Percentiles rank a stretch among this genome's conserved stretches.
phyloP scores from a whole-genome alignment of 2,329 filamentous ascomycete species.

The Westerdykella ornata region DNA sequence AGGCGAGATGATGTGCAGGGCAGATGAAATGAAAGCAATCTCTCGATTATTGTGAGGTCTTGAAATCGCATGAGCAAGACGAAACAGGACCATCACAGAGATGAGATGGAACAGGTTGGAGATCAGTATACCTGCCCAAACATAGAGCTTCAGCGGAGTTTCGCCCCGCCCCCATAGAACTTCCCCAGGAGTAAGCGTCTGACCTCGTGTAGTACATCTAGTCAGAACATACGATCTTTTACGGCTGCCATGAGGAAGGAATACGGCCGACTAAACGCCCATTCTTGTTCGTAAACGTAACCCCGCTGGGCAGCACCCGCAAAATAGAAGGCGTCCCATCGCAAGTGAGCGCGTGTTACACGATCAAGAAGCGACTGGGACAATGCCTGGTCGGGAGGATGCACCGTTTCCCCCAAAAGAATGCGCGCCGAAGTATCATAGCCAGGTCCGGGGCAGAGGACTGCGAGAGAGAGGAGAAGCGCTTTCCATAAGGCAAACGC shows the following conservation, averaged over 20 bases:
- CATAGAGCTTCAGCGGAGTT: constrained; percentile 20
- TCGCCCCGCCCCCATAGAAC: constrained; percentile 13
- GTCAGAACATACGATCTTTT: constrained; percentile 1
- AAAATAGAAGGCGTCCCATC: constrained; percentile 81
- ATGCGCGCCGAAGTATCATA: constrained; percentile 74
- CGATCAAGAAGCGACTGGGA: constrained; percentile 18
- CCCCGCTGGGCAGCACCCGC: constrained; percentile 56
- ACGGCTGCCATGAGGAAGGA: constrained; percentile 39
- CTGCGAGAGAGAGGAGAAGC: constrained; percentile 57
- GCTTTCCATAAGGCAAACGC: constrained; percentile 61
- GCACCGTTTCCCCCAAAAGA: constrained; percentile 33
- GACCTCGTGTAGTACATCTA: neutral
- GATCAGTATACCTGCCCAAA: constrained; percentile 56
- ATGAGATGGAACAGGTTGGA: constrained; percentile 70
- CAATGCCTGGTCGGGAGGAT: constrained; percentile 15
- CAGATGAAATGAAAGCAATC: constrained; percentile 62
- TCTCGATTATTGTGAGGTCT: constrained; percentile 24
- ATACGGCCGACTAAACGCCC: constrained; percentile 66
- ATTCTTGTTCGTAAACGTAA: constrained; percentile 73
- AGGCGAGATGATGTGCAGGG: constrained; percentile 76
- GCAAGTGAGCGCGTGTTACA: constrained; percentile 54
- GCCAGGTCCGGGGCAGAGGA: constrained; percentile 51
- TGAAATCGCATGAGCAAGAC: constrained; percentile 53
- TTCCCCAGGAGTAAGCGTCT: constrained; percentile 34
- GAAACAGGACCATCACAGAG: constrained; percentile 66